Evolutionary conservation across 805 yeast species (phyloP).

Genomic region (Saccharomycopsis sp.): DNA sequence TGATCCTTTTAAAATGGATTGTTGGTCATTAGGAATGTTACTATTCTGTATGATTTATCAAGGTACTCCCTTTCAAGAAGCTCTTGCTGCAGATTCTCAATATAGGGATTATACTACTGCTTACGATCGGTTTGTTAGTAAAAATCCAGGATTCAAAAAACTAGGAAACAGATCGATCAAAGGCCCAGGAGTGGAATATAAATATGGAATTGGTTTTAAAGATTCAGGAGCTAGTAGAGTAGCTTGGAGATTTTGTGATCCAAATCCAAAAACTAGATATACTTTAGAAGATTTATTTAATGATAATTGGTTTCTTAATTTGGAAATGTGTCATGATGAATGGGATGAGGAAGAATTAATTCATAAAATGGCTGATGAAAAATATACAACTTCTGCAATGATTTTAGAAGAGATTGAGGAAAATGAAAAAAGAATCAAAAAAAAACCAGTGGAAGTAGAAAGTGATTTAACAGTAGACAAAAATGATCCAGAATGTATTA

Average conservation of each 20-base stretch:
- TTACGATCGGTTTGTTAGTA: conserved; percentile 29
- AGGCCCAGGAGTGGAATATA: conserved; percentile 67
- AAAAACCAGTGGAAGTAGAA: not conserved
- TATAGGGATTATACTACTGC: conserved; percentile 47
- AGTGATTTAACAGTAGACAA: not conserved
- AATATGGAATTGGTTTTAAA: conserved; percentile 52
- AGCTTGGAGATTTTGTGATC: conserved; percentile 69
- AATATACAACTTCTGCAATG: not conserved
- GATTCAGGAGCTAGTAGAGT: conserved; percentile 53
- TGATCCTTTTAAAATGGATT: conserved; percentile 60
- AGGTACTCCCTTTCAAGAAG: conserved; percentile 48
- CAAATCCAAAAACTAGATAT: conserved; percentile 43
- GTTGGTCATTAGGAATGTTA: conserved; percentile 65
- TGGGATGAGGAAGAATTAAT: conserved; percentile 19
- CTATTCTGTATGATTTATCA: conserved; percentile 50
- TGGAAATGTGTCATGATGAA: conserved; percentile 54
- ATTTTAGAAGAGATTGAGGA: not conserved
- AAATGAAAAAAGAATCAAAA: not conserved
- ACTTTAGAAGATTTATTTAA: conserved; percentile 40
- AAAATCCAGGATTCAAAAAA: conserved; percentile 40
- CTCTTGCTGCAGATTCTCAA: conserved; percentile 35
- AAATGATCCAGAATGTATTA: too few relatives aligned
- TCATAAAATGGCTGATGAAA: not conserved
- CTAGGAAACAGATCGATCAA: conserved; percentile 29
- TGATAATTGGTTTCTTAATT: conserved; percentile 53